Percentiles rank a stretch among this genome's conserved stretches.
Evolutionary conservation across 2,329 filamentous ascomycete species (phyloP).

Genomic region (Ascochyta koolunga): DNA sequence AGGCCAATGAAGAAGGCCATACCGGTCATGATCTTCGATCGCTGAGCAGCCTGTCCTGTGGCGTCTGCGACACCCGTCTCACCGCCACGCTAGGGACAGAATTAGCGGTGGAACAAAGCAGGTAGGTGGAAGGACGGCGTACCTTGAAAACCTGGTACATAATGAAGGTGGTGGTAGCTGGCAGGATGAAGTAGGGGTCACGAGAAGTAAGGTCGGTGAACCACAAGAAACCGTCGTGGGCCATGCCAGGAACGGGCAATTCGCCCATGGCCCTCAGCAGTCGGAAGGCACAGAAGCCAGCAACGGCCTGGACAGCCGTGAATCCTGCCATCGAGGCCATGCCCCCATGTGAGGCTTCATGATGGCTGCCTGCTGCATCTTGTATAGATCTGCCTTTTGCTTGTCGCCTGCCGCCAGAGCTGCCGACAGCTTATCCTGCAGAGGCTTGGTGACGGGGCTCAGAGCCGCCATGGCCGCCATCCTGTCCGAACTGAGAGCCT

Average conservation of each 20-base stretch:
- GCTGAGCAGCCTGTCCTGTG: slow-evolving; percentile 9
- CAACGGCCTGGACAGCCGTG: slow-evolving; percentile 66
- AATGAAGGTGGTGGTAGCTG: slow-evolving; percentile 62
- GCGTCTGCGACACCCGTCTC: slow-evolving; percentile 52
- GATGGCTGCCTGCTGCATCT: slow-evolving; percentile 58
- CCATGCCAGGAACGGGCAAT: slow-evolving; percentile 81
- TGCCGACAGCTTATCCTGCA: slow-evolving; percentile 61
- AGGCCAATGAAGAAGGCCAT: slow-evolving; percentile 61
- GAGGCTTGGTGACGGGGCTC: slow-evolving; percentile 61
- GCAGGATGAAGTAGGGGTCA: slow-evolving; percentile 81
- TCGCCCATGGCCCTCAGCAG: slow-evolving; percentile 74
- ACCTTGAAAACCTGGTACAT: slow-evolving; percentile 67
- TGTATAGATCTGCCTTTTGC: slow-evolving; percentile 39
- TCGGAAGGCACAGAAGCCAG: slow-evolving; percentile 83
- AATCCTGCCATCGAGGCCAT: slow-evolving; percentile 56
- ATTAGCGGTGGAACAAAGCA: slow-evolving; percentile 27
- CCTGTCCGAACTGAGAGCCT: slow-evolving; percentile 66
- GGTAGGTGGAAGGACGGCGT: slow-evolving; percentile 32
- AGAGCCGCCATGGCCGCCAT: slow-evolving; percentile 67
- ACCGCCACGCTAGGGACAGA: slow-evolving; percentile 52
- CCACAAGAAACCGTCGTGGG: slow-evolving; percentile 76
- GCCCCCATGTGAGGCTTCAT: slow-evolving; percentile 48
- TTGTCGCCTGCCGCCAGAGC: slow-evolving; percentile 55
- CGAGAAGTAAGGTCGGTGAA: slow-evolving; percentile 74
- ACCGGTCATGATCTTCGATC: slow-evolving; percentile 51